These are phyloP conservation scores for Inga oerstediana DNA, from an alignment of 306 rosid species.

Conservation along the genomic window DNA sequence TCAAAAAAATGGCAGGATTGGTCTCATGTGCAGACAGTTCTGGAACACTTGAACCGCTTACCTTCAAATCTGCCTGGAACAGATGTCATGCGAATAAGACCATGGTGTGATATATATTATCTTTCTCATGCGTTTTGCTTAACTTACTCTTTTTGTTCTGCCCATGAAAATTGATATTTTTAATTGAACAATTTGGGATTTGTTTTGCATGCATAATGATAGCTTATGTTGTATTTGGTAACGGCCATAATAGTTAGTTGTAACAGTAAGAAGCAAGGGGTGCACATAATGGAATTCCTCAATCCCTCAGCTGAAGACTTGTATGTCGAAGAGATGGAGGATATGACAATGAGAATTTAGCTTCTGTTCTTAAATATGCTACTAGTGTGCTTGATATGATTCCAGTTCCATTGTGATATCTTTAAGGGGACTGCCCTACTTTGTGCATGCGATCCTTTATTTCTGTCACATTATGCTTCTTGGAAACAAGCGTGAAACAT, in stretches of 20 bases:
- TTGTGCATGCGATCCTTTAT: slow-evolving; percentile 10
- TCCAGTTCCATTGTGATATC: slow-evolving; percentile 8
- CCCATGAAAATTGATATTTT: slow-evolving; percentile 7
- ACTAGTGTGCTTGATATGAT: slow-evolving; percentile 30
- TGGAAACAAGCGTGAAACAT: slow-evolving; percentile 3
- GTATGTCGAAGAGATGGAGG: slow-evolving; percentile 10
- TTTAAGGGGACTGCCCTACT: not conserved
- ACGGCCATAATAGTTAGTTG: not conserved
- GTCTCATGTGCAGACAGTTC: slow-evolving; percentile 69
- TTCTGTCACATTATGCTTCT: slow-evolving; percentile 23
- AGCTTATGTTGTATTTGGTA: not conserved
- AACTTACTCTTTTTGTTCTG: slow-evolving; percentile 4
- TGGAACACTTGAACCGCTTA: slow-evolving; percentile 69
- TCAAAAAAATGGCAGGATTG: slow-evolving; percentile 64
- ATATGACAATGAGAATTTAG: not conserved
- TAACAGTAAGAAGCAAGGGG: not conserved
- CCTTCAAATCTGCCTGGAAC: slow-evolving; percentile 83
- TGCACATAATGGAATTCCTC: not conserved
- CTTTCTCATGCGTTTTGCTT: slow-evolving; percentile 27
- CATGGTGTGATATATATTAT: slow-evolving; percentile 54
- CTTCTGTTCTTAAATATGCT: slow-evolving; percentile 2
- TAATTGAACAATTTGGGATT: not conserved
- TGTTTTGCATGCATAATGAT: slow-evolving; percentile 5
- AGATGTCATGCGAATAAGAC: slow-evolving; percentile 86
- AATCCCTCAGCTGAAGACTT: slow-evolving; percentile 12